Base-by-base conservation (phyloP, 2,329 filamentous ascomycete genomes). In the Trichophyton benhamiae region DNA sequence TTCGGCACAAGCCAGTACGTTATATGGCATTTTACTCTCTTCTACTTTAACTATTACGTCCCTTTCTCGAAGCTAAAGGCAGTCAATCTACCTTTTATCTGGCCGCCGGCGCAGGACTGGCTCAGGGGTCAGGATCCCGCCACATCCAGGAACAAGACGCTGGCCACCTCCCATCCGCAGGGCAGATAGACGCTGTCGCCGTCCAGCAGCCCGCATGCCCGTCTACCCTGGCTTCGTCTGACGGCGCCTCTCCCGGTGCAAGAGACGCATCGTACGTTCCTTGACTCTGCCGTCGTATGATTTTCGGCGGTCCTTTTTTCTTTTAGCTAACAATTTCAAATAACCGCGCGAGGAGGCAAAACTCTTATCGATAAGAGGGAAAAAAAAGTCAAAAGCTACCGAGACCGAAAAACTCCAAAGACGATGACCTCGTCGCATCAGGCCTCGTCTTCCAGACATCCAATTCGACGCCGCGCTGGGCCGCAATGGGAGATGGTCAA, bases 401-500 rank as follows among this genome's bases (percentile, higher is more conserved):
- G 33, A 38, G 33, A 38, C 46, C 27, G 8, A 25, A 53, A 53
- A 53, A 53, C 22, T 15, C 13, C 30, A 8, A 8, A 8, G 2
- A 6, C 27, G 22, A 49, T 20, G n/a, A 44, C 13, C n/a, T 53
- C 9, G 22, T 33, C 15, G 11, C 30, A n/a, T 15, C n/a, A 13
- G 11, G 8, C 30, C 49, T 27, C 27, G 20, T 15, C 27, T 13
- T 13, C 2, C 8, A 13, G 30, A n/a, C 49, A 25, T 13, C 13
- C 13, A 33, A 25, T 53, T 33, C 13, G n/a, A 53, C 49, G 13
- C 13, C 49, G 22, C 13, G 49, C 27, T 53, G 27, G n/a, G 25
- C 30, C 49, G 49, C 49, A 53, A 53, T 53, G 49, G 49, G 49
- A 53, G 49, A 30, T 53, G 27, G 49, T 53, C 49, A 53, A 53